Conservation (phyloP, 1,284 basidiomycete species). For the Naganishia sp. region DNA sequence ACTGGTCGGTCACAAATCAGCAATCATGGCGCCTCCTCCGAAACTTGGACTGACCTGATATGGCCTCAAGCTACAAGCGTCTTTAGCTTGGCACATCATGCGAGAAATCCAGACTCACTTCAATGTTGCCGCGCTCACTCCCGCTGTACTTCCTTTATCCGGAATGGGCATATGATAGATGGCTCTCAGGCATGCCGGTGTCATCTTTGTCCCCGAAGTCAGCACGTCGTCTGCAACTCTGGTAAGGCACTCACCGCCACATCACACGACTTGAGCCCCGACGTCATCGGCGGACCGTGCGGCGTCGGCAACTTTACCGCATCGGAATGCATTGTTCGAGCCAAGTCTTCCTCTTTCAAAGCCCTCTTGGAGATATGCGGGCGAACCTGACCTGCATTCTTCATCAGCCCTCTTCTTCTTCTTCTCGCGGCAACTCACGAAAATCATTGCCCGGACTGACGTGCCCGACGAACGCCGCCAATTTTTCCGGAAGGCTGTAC, state of each 20-base stretch:
- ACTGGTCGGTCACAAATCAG: neutral
- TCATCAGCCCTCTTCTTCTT: too few relatives aligned
- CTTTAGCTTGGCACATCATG: neutral
- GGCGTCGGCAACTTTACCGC: conserved; percentile 1
- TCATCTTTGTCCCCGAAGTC: neutral
- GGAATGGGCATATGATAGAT: conserved; percentile 25
- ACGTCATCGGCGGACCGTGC: conserved; percentile 1
- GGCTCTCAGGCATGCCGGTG: conserved; percentile 16
- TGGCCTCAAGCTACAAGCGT: conserved; percentile 1
- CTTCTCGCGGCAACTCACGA: neutral
- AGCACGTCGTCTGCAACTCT: neutral
- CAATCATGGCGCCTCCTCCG: neutral
- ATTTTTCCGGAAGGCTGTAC: conserved; percentile 8
- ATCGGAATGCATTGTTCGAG: conserved; percentile 13
- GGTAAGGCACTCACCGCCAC: neutral
- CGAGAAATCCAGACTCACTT: neutral
- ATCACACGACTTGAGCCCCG: conserved; percentile 19
- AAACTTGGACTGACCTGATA: conserved; percentile 6
- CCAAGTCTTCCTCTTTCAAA: neutral
- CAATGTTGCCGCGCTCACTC: neutral
- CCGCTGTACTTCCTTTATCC: neutral
- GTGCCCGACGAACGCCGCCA: conserved; percentile 17
- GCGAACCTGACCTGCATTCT: neutral
- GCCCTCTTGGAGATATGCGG: neutral
- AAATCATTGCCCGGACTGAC: conserved; percentile 22